These are phyloP conservation scores for Telopea speciosissima DNA, from an alignment of 177 flowering plant genomes.

Conservation along the genomic window DNA sequence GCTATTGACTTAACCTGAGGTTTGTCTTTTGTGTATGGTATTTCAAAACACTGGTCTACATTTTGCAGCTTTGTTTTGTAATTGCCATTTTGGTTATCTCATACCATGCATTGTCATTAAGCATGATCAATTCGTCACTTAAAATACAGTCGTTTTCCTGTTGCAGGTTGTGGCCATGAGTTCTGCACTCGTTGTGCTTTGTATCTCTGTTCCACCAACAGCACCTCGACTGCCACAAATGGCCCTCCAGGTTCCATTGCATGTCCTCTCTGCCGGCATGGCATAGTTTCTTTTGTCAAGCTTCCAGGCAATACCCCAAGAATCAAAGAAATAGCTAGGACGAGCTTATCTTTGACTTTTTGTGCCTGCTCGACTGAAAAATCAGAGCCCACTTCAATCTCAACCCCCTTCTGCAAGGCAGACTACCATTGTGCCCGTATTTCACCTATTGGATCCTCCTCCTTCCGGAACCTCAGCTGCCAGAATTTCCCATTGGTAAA, in stretches of 20 bases:
- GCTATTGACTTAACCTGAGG: neutral
- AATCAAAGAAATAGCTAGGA: slow-evolving; percentile 43
- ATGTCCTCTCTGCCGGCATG: slow-evolving; percentile 89
- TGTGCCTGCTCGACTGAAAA: slow-evolving; percentile 60
- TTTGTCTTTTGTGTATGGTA: neutral
- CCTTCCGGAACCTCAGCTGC: slow-evolving; percentile 61
- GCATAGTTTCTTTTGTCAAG: slow-evolving; percentile 68
- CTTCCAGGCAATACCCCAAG: slow-evolving; percentile 48
- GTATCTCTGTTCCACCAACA: slow-evolving; percentile 69
- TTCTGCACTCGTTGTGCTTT: slow-evolving; percentile 85
- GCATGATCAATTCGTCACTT: no score
- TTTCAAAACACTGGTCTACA: neutral
- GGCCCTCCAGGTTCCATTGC: slow-evolving; percentile 83
- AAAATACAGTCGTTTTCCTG: no score
- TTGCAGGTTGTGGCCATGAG: slow-evolving; percentile 41
- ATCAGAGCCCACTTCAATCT: slow-evolving; percentile 33
- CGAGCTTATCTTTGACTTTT: slow-evolving; percentile 57
- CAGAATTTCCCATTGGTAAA: slow-evolving; percentile 62
- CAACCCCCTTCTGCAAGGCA: slow-evolving; percentile 59
- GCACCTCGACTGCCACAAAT: slow-evolving; percentile 28
- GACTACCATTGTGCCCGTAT: slow-evolving; percentile 34
- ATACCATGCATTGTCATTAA: neutral
- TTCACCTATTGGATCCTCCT: slow-evolving; percentile 43
- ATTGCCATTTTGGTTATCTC: neutral
- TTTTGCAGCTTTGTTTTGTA: neutral